Base-by-base conservation (phyloP, 2,329 filamentous ascomycete genomes). In the Coniochaeta prunicola region DNA sequence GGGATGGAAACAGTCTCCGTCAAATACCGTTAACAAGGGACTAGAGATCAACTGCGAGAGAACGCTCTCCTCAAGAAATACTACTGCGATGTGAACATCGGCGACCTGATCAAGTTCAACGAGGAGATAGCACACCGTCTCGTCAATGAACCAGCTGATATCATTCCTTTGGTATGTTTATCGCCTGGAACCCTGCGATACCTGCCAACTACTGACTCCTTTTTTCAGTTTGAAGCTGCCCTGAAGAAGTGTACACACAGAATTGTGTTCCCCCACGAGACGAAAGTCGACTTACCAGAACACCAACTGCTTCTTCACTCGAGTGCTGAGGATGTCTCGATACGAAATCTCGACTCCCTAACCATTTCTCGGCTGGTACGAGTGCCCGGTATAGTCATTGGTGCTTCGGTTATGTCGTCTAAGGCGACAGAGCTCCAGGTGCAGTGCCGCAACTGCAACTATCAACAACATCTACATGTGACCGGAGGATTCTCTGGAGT, bases 221-320 rank as follows among this genome's bases (percentile, higher is more conserved):
- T 19, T 21, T 17, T 53, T 6, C 61, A 96, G 92, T 99, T 99
- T 68, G 94, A 99, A 76, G 80, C 82, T 21, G 96, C 93, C 2
- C 78, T 99, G 56, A 92, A 90, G 72, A 89, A 89, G 74, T 97
- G 93, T 75, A 96, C 93, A 30, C 90, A 94, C 68, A 86, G 90
- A 67, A 97, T 99, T 69, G 88, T 99, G 61, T 96, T 92, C 71
- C 92, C 94, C 36, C 81, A 89, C 70, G 80, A 87, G 50, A 73
- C 79, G 54, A 79, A 84, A 59, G 81, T 87, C 69, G 76, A 84
- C 59, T 83, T 97, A 58, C 94, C 93, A 3, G 87, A 96, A 67
- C 93, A 97, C 73, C 94, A 99, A 74, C 85, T 99, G 31, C 89
- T 99, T 59, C 85, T 99, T 55, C 92, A 97, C 74, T 97, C 94